Base-by-base conservation (phyloP, 2,329 filamentous ascomycete species). In the Curvularia sp. region DNA sequence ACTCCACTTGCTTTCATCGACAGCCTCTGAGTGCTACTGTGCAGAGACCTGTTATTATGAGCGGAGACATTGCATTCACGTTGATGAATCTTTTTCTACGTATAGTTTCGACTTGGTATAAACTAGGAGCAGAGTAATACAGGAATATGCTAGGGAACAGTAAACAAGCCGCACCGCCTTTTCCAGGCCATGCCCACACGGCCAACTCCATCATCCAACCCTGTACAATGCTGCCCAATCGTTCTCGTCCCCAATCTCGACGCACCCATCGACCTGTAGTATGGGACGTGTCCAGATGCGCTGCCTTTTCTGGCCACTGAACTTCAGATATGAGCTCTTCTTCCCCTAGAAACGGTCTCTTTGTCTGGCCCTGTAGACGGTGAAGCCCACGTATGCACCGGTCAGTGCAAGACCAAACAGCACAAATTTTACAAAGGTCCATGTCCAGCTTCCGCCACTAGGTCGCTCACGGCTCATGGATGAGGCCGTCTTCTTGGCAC, bases 381-480 rank as follows among this genome's bases (percentile, higher is more conserved):
- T 97, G 76, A 85, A 98, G 27, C 92, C 94, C 43, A 93, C 87
- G 76, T 98, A 99, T 4, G 77, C 90, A 66, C 90, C 93, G 9
- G 84, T 90, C 43, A 89, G 69, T 15, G 87, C 85, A 28, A 88
- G 76, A 63, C 90, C 81, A 78, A 97, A 90, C 59, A 97, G 71
- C 58, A 98, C 74, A 61, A 92, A 83, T 86, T 97, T 98, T 78
- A 93, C 84, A 62, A 98, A 81, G 79, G 89, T 89, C 87, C 87
- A 89, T 7, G 80, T 79, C 87, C 87, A 90, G 71, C 87, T 83
- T 19, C 86, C 82, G 42, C 79, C 70, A 66, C 72, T 70, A 21
- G 83, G 23, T 19, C 79, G 80, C 59, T 74, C 76, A 69, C 81
- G 57, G 55, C 78, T 73, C 64, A 79, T 80, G 46, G 70, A 63